Base-by-base conservation (phyloP, 352 stramenopile species). In the Pythium graminicola region DNA sequence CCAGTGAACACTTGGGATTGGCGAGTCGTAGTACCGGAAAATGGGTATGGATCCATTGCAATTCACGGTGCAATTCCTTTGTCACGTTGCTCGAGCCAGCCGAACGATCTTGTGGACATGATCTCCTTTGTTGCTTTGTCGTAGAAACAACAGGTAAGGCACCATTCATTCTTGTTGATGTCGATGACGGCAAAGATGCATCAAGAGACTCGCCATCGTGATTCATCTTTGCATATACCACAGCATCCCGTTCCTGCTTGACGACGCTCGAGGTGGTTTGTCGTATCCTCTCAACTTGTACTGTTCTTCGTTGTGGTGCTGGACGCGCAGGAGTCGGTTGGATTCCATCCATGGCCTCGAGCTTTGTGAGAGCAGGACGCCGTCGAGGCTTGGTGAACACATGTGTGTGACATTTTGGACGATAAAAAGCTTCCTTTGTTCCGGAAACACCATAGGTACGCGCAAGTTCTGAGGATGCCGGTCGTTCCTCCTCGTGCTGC, bases 21-120 rank as follows among this genome's bases (percentile, higher is more conserved):
- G 70, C 72, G 16, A 84, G 72, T 29, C 69, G 70, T 13, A 78
- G 47, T 31, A 87, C 65, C 0, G 76, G 76, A 9, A 85, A 70
- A 39, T 87, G 73, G 2, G 60, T 38, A 23, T 81, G 72, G 51
- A 87, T 87, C 73, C 76, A 85, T 57, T 76, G 57, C 27, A 87
- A 67, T 51, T 87, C 69, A 23, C 28, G 35, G 11, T 60, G 47
- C 11, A 86, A 51, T n/a, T 65, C 48, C n/a, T 19, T 26, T 6
- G 27, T 17, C 16, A 29, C 28, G 9, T 33, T 13, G 9, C 11
- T 28, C 5, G 8, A 13, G 3, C 39, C 20, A 46, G 20, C 14
- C 8, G 14, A 9, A 14, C 31, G 31, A 36, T 36, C 31, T 9
- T 14, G 31, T 36, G 31, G n/a, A n/a, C n/a, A n/a, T n/a, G n/a